Conservation (phyloP, 2,329 filamentous ascomycete species). For the Alternaria dauci region DNA sequence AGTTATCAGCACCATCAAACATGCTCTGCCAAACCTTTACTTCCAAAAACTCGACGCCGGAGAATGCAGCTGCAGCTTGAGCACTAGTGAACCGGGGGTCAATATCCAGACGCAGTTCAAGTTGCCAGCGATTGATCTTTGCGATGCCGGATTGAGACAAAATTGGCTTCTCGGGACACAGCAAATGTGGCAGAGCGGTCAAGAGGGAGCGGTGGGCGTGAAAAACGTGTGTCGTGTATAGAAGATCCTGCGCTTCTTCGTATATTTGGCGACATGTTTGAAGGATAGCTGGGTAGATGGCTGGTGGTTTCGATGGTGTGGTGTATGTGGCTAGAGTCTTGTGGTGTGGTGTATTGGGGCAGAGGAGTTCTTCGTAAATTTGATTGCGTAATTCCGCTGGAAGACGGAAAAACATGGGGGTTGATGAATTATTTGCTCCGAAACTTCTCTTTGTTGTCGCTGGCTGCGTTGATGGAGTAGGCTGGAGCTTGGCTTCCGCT, state of each 20-base stretch:
- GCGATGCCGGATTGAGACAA: constrained; percentile 37
- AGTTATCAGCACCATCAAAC: constrained; percentile 51
- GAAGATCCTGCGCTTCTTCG: constrained; percentile 54
- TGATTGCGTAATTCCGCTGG: constrained; percentile 69
- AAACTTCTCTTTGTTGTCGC: constrained; percentile 11
- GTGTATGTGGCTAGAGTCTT: constrained; percentile 13
- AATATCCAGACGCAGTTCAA: constrained; percentile 59
- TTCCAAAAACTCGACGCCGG: constrained; percentile 56
- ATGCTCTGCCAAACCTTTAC: constrained; percentile 59
- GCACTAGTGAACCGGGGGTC: constrained; percentile 56
- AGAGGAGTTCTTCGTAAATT: constrained; percentile 58
- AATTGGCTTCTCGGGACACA: constrained; percentile 48
- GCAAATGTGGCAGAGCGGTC: constrained; percentile 55
- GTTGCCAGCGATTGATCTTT: constrained; percentile 55
- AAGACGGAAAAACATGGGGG: constrained; percentile 54
- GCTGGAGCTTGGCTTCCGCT: constrained; percentile 3
- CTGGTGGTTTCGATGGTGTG: constrained; percentile 16
- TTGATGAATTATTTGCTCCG: constrained; percentile 4
- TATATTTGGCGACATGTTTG: constrained; percentile 53
- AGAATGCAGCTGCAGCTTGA: constrained; percentile 56
- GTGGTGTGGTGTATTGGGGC: constrained; percentile 24
- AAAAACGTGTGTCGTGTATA: constrained; percentile 62
- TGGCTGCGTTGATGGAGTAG: neutral
- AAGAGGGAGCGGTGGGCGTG: constrained; percentile 60
- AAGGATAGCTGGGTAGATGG: constrained; percentile 53